Evolutionary conservation across 768 basidiomycete genomes (phyloP), one percentile per base, ranked within the genome.

Genomic region (Epithele typhae): DNA sequence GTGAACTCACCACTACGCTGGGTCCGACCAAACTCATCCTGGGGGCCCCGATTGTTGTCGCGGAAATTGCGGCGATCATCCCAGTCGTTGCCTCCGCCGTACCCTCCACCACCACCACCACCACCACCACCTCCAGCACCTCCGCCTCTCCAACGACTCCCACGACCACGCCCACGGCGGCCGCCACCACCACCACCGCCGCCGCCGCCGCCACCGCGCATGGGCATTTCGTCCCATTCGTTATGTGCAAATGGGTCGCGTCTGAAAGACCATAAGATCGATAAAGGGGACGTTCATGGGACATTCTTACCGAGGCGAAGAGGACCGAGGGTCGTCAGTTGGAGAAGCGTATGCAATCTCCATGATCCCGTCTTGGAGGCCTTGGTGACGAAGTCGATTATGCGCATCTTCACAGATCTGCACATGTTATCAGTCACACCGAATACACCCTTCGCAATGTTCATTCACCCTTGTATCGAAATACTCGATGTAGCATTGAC

Each of bases 401-500:
- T 78, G 82, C 0, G 93, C 86, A 55, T 88, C 81, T 25, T 82
- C 82, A 46, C 82, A 82, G 19, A 84, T 89, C 82, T 92, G 53
- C 18, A 38, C 14, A 15, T 22, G 21, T 18, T 22, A 35, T 57
- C 11, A 62, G 53, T 49, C 27, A 47, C 25, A 25, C n/a, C 4
- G 42, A 23, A 18, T n/a, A 33, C 2, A 3, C 18, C 32, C 9
- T 8, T 36, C 6, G 39, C 4, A 37, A 30, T 4, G 27, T 17
- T 5, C 3, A 56, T 81, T 63, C 54, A 88, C 92, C 63, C 92
- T 71, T 19, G 79, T 89, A 61, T 99, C 96, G 61, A 84, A 99
- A 60, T 82, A 93, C 62, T 98, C 93, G n/a, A 98, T 87, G 53
- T 89, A 82, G 48, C 89, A 84, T 57, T 91, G 87, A 56, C 92